These are phyloP conservation scores for Myrica gale DNA, from an alignment of 306 rosid species.

Conservation along the genomic window DNA sequence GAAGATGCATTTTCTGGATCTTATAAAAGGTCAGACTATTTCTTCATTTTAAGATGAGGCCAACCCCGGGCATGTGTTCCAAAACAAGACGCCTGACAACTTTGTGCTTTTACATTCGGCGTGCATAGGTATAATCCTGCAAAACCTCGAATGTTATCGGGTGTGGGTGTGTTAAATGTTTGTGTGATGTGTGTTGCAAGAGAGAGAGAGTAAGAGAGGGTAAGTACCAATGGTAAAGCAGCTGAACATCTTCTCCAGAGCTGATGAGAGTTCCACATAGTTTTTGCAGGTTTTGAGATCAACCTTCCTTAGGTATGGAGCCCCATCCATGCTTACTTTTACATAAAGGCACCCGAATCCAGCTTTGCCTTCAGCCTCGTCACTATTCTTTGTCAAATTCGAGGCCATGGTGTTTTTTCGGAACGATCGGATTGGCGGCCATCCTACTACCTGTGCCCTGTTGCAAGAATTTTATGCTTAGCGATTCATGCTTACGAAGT, in stretches of 20 bases:
- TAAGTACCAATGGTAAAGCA: slow-evolving; percentile 79
- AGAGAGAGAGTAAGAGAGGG: background rate
- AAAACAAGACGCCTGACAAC: no score
- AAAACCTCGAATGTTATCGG: no score
- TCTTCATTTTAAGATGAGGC: no score
- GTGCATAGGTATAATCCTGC: no score
- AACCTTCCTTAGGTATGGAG: slow-evolving; percentile 92
- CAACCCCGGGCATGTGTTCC: no score
- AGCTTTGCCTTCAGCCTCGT: slow-evolving; percentile 58
- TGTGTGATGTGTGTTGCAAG: background rate
- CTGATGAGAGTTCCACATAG: slow-evolving; percentile 73
- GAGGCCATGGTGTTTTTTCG: slow-evolving; percentile 82
- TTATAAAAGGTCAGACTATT: no score
- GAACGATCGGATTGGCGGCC: slow-evolving; percentile 97
- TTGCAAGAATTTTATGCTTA: slow-evolving; percentile 30
- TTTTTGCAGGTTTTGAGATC: slow-evolving; percentile 71
- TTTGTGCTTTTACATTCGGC: no score
- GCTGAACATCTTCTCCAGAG: slow-evolving; percentile 94
- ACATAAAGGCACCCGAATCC: slow-evolving; percentile 70
- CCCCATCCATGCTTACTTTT: slow-evolving; percentile 98
- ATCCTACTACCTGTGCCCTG: slow-evolving; percentile 98
- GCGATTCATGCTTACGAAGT: background rate
- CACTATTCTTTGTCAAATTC: slow-evolving; percentile 55
- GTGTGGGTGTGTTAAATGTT: background rate
- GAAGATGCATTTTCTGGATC: no score